Percentiles rank a stretch among this genome's conserved stretches.
phyloP scores from a whole-genome alignment of 208 protist genomes.

The Acanthamoeba sp. region DNA sequence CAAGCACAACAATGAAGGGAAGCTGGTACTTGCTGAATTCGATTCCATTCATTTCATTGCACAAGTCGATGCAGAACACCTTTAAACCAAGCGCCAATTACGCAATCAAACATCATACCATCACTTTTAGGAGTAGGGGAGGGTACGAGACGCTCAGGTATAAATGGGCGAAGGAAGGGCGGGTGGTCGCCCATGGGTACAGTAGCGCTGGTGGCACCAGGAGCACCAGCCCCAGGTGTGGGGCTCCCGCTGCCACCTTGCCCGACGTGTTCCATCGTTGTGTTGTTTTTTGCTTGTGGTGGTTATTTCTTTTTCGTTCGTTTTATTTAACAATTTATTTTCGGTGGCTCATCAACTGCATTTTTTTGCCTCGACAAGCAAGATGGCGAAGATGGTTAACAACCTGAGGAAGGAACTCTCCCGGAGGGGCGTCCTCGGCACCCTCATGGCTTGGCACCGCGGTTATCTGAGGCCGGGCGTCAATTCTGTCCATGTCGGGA shows the following conservation, averaged over 20 bases:
- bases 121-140: not conserved
- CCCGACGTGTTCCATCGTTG: not conserved
- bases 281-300: not conserved
- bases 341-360: no score
- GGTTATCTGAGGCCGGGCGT: not conserved
- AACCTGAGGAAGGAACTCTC: not conserved
- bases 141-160: constrained; percentile 1
- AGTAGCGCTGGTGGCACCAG: no score
- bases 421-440: not conserved
- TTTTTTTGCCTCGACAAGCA: not conserved
- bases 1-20: not conserved
- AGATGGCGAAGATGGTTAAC: not conserved
- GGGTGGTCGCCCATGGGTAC: not conserved
- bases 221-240: not conserved
- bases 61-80: constrained; percentile 67
- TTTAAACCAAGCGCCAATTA: not conserved
- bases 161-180: constrained; percentile 11
- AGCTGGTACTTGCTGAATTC: constrained; percentile 43
- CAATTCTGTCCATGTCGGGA: not conserved
- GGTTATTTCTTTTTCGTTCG: not conserved
- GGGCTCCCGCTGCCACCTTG: not conserved
- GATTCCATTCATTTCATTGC: constrained; percentile 57
- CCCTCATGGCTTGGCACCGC: constrained; percentile 7
- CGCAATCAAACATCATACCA: no score
- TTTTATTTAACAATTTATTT: not conserved